These are phyloP conservation scores for Solanum gandarillasii DNA, from an alignment of 257 asterid genomes.

Conservation along the genomic window DNA sequence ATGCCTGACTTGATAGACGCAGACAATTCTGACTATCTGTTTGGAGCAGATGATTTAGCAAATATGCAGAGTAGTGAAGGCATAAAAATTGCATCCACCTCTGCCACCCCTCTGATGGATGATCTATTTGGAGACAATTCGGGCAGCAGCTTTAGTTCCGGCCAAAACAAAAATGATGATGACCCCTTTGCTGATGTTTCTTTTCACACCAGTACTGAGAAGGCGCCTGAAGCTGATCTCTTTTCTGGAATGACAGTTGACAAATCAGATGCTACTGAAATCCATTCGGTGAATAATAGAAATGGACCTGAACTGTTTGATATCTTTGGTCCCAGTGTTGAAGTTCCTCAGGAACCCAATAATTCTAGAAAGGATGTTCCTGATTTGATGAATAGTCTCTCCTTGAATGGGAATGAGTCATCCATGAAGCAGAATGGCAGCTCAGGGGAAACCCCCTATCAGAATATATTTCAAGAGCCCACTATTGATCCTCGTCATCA, in stretches of 20 bases:
- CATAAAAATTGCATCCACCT: slow-evolving; percentile 18
- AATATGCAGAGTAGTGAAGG: slow-evolving; percentile 25
- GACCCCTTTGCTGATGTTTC: slow-evolving; percentile 98
- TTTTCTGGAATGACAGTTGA: slow-evolving; percentile 56
- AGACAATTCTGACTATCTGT: slow-evolving; percentile 42
- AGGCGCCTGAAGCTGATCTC: slow-evolving; percentile 41
- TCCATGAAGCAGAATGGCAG: slow-evolving; percentile 29
- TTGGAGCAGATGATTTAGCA: slow-evolving; percentile 34
- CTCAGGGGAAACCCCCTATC: slow-evolving; percentile 13
- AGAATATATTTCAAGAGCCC: slow-evolving; percentile 21
- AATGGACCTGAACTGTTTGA: slow-evolving; percentile 52
- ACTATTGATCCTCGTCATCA: slow-evolving; percentile 19
- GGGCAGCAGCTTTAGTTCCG: slow-evolving; percentile 20
- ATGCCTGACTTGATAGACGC: slow-evolving; percentile 90
- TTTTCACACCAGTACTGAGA: slow-evolving; percentile 43
- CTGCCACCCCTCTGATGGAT: slow-evolving; percentile 51
- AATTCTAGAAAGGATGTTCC: slow-evolving; percentile 30
- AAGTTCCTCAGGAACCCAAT: slow-evolving; percentile 22
- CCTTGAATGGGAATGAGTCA: slow-evolving; percentile 39
- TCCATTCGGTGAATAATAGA: slow-evolving; percentile 18
- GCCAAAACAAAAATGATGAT: slow-evolving; percentile 41
- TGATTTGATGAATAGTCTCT: slow-evolving; percentile 50
- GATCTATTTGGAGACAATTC: slow-evolving; percentile 60
- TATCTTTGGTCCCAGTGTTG: slow-evolving; percentile 43
- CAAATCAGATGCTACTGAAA: slow-evolving; percentile 28